Evolutionary conservation across 2,329 filamentous ascomycete species (phyloP).

Genomic region (Penicillium psychrosexuale): DNA sequence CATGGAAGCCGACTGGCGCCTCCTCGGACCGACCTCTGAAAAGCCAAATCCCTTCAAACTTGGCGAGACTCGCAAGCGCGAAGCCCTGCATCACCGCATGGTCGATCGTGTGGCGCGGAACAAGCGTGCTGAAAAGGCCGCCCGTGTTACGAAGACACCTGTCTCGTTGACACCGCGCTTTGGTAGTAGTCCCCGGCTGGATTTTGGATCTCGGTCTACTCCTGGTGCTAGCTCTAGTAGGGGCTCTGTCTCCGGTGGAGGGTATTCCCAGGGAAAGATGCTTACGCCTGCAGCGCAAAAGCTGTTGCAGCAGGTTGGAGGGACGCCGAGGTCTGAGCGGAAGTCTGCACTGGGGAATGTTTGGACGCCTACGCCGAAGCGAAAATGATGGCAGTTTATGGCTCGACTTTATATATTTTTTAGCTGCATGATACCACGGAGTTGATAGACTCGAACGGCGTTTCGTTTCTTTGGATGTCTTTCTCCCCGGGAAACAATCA

Average conservation of each 20-base stretch:
- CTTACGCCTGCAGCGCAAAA: constrained; percentile 47
- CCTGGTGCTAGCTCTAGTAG: constrained; percentile 11
- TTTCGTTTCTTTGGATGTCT: not conserved
- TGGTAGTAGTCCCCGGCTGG: constrained; percentile 40
- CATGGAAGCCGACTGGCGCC: constrained; percentile 33
- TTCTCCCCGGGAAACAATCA: not conserved
- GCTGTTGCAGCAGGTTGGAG: constrained; percentile 37
- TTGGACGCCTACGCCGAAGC: constrained; percentile 22
- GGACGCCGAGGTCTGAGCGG: constrained; percentile 23
- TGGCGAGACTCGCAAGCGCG: constrained; percentile 68
- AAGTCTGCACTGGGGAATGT: constrained; percentile 15
- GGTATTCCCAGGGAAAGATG: constrained; percentile 25
- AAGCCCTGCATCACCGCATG: constrained; percentile 79
- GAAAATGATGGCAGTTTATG: constrained; percentile 7
- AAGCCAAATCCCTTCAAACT: constrained; percentile 78
- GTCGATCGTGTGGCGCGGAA: constrained; percentile 75
- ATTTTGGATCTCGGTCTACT: constrained; percentile 25
- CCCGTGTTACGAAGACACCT: constrained; percentile 56
- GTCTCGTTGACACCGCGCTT: constrained; percentile 35
- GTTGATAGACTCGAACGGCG: not conserved
- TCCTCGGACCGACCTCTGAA: constrained; percentile 41
- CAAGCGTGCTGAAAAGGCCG: constrained; percentile 62
- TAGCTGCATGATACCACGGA: constrained; percentile 17
- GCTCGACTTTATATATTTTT: constrained; percentile 3
- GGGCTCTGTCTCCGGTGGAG: constrained; percentile 12